Conservation (phyloP, 495 filamentous ascomycete genomes). For the Baudoinia panamericana region DNA sequence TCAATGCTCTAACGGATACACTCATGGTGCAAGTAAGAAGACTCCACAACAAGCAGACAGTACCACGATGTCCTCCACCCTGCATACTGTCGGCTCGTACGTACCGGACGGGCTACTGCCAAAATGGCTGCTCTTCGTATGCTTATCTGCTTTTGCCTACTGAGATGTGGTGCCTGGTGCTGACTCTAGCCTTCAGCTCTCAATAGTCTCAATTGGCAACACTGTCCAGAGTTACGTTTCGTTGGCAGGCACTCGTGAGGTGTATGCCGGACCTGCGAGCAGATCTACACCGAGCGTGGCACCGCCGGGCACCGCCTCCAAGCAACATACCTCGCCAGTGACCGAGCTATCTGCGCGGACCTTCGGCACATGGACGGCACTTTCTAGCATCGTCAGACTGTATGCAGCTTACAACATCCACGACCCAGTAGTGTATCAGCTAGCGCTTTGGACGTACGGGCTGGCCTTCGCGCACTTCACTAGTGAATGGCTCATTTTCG, state of each 20-base stretch:
- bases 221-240: conserved; percentile 67
- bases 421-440: conserved; percentile 55
- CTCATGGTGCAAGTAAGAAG: background rate
- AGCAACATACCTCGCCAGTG: conserved; percentile 30
- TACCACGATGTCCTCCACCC: conserved; percentile 5
- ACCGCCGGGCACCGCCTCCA: conserved; percentile 29
- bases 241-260: conserved; percentile 54
- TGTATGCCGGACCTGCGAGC: conserved; percentile 54
- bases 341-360: conserved; percentile 65
- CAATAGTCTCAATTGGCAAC: conserved; percentile 65
- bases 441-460: conserved; percentile 66
- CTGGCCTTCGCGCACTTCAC: conserved; percentile 72
- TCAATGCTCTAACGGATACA: too few species aligned
- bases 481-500: conserved; percentile 64
- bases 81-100: conserved; percentile 9
- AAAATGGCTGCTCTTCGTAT: conserved; percentile 23
- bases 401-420: conserved; percentile 79
- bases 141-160: background rate
- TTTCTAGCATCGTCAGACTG: conserved; percentile 59
- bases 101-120: conserved; percentile 19
- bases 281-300: conserved; percentile 35
- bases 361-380: conserved; percentile 85
- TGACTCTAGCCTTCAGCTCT: conserved; percentile 42
- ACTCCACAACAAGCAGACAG: background rate
- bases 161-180: background rate